These are phyloP conservation scores for Amanita rimosa DNA, from an alignment of 768 basidiomycete genomes.

Conservation along the genomic window DNA sequence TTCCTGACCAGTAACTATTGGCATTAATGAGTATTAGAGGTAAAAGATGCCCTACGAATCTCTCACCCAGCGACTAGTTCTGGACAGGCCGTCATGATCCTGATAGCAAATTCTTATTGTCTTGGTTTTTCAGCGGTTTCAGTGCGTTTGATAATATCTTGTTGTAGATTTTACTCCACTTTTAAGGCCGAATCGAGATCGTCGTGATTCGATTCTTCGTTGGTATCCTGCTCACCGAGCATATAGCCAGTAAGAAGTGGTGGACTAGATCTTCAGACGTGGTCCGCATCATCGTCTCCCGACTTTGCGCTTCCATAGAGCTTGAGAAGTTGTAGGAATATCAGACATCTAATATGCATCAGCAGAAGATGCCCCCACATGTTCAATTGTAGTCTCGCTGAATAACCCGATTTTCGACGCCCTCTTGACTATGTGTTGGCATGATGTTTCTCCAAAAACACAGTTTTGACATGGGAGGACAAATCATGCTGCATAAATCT, in stretches of 20 bases:
- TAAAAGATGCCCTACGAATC: neutral
- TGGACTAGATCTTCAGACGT: conserved; percentile 71
- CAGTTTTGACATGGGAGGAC: conserved; percentile 40
- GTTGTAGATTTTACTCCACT: conserved; percentile 53
- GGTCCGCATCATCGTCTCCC: conserved; percentile 36
- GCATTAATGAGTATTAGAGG: conserved; percentile 6
- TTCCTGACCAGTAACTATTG: conserved; percentile 59
- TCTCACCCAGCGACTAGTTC: conserved; percentile 71
- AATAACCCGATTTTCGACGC: conserved; percentile 66
- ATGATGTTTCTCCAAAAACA: conserved; percentile 62
- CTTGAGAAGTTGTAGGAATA: conserved; percentile 44
- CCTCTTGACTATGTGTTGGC: conserved; percentile 54
- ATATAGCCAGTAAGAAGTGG: conserved; percentile 80
- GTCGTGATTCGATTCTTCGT: conserved; percentile 19
- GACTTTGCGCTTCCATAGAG: conserved; percentile 53
- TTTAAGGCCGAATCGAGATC: conserved; percentile 22
- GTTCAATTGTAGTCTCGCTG: conserved; percentile 49
- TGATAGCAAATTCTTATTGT: conserved; percentile 76
- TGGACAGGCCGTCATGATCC: conserved; percentile 70
- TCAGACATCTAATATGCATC: no score
- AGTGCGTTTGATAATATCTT: conserved; percentile 73
- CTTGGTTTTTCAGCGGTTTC: conserved; percentile 61
- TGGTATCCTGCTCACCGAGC: conserved; percentile 49
- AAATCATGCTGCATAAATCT: conserved; percentile 51
- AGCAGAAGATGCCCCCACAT: conserved; percentile 26